Base-by-base conservation (phyloP, 176 grass and related monocot species). In the Microstegium vimineum region DNA sequence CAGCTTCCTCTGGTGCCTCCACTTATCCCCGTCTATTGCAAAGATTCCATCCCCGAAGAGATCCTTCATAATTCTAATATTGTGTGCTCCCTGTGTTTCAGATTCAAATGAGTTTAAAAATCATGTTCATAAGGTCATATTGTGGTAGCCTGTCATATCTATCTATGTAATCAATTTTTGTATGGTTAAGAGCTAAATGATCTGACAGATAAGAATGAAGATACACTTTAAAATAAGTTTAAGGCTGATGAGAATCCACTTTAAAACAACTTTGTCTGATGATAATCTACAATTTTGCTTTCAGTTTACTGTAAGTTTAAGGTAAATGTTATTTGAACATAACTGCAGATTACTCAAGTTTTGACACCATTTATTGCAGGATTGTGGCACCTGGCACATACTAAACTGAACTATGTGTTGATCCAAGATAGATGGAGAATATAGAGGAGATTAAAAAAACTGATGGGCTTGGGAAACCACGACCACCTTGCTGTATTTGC, bases 21-120 rank as follows among this genome's bases (percentile, higher is more conserved):
- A 94, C 16, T 85, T 94, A 7, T 94, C 84, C 18, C 92, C 92
- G 0, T 94, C 87, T 43, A 81, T 84, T 62, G 81, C 77, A 45
- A 94, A 94, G 25, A 94, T 91, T 16, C 92, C 92, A 82, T 94
- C 56, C 22, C 92, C 92, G 6, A 94, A 83, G 76, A 92, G 85
- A 64, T 94, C 92, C 43, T 73, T 87, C 84, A 92, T 82, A 17
- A 85, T 4, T 51, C 8, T 7, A 82, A 30, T 72, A 34, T 69
- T 84, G 77, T 85, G 76, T 12, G 7, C 52, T 52, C 82, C 87
- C 87, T 89, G 82, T 38, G 56, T 73, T 81, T 57, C 33, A 71
- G 23, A 6, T 2, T 71, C 72, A 63, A 37, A 34, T 3, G 20
- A 20, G 32, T 33, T 63, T 22, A 42, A 42, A 49, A 45, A 45